Evolutionary conservation across 768 basidiomycete genomes (phyloP), one percentile per base, ranked within the genome.

Genomic region (Mycena indigotica): DNA sequence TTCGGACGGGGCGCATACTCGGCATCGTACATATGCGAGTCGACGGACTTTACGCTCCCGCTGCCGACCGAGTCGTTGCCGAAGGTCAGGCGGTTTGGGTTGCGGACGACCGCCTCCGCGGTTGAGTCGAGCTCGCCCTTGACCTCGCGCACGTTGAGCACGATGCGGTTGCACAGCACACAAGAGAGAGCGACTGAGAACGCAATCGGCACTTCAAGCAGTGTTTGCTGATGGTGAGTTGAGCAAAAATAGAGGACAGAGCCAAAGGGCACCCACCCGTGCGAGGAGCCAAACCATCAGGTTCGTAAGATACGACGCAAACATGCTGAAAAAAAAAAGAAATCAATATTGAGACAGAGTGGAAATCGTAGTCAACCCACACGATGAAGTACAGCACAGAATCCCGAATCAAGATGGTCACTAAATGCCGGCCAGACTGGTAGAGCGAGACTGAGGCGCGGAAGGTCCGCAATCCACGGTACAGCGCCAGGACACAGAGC

Each of bases 141-240:
- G 16, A 76, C 70, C 46, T 72, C 66, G 10, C 83, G 81, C 25
- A 85, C 80, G 59, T 85, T 85, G 28, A 85, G 72, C 24, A 82
- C 77, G 15, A 85, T 75, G 21, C 84, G 74, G 64, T 80, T 85
- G n/a, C 81, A 76, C 52, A 85, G 72, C 5, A 83, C 79, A 64
- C 81, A 84, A 0, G 84, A 82, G 69, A 86, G 73, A 1, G 84
- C 82, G 21, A 84, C 75, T 3, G 82, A 75, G 68, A 85, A 86
- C 15, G 80, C 82, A 55, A 85, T 77, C 0, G 84, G 81, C 23
- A 83, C 76, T 69, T 84, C 84, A 15, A 82, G 64, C 5, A 80
- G 73, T 8, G 63, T 65, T 44, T 65, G 50, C 80, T 81, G 58
- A 15, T 28, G 10, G 19, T 15, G 30, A 15, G 32, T 23, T 24